Evolutionary conservation across 768 basidiomycete genomes (phyloP).

Genomic region (Tulasnella sp.): DNA sequence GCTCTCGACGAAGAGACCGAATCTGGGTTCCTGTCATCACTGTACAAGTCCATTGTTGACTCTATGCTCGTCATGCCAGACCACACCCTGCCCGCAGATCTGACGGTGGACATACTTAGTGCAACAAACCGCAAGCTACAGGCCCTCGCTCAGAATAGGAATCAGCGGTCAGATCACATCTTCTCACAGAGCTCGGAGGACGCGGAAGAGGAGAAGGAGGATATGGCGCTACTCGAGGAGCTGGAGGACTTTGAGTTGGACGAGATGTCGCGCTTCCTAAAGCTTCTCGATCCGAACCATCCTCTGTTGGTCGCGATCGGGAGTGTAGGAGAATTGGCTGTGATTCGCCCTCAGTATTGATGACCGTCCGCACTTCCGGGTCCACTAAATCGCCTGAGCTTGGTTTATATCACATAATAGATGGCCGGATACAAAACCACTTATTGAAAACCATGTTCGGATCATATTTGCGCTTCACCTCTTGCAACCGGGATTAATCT

Average conservation of each 20-base stretch:
- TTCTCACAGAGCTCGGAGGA: conserved; percentile 21
- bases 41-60: conserved; percentile 62
- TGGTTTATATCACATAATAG: too few species aligned
- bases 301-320: conserved; percentile 58
- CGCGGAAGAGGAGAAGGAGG: conserved; percentile 49
- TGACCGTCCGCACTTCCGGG: too few species aligned
- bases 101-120: conserved; percentile 46
- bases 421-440: too few species aligned
- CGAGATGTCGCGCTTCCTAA: conserved; percentile 61
- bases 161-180: conserved; percentile 36
- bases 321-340: conserved; percentile 60
- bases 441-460: too few species aligned
- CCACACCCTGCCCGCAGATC: conserved; percentile 41
- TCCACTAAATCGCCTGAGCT: too few species aligned
- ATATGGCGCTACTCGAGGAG: conserved; percentile 63
- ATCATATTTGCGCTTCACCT: too few species aligned
- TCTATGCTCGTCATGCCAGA: conserved; percentile 48
- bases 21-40: conserved; percentile 62
- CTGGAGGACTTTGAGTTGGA: conserved; percentile 75
- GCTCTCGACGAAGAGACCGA: conserved; percentile 61
- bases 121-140: conserved; percentile 66
- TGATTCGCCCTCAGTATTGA: conserved; percentile 20
- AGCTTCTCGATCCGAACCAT: conserved; percentile 46
- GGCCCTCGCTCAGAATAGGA: conserved; percentile 55
- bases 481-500: too few species aligned